Evolutionary conservation across 73 alveolate genomes (phyloP).

Genomic region (Paramecium bursaria): DNA sequence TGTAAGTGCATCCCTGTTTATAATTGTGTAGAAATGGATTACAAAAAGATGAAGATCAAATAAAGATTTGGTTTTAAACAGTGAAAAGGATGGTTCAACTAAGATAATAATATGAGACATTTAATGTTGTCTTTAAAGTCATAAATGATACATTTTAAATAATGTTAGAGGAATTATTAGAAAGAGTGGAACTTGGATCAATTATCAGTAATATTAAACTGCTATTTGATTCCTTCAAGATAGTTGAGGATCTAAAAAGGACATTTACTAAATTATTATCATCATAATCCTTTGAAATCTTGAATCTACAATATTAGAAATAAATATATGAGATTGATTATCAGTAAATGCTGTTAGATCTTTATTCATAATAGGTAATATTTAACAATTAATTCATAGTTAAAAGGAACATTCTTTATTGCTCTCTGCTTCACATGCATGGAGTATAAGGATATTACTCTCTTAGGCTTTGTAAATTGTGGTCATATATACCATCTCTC

Average conservation of each 20-base stretch:
- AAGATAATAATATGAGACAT: slow-evolving; percentile 14
- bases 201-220: slow-evolving; percentile 20
- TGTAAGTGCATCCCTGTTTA: background rate
- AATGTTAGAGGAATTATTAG: slow-evolving; percentile 36
- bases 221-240: slow-evolving; percentile 36
- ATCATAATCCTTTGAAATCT: slow-evolving; percentile 22
- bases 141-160: slow-evolving; percentile 1
- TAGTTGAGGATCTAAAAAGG: slow-evolving; percentile 38
- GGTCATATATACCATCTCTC: slow-evolving; percentile 21
- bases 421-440: slow-evolving; percentile 12
- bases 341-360: background rate
- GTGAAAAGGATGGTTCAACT: slow-evolving; percentile 45
- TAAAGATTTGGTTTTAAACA: slow-evolving; percentile 11
- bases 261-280: slow-evolving; percentile 37
- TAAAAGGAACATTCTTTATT: background rate
- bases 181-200: slow-evolving; percentile 1
- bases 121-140: background rate
- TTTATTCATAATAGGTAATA: too few relatives aligned
- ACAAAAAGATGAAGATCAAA: slow-evolving; percentile 32
- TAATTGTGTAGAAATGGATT: slow-evolving; percentile 6
- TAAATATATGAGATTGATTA: slow-evolving; percentile 4
- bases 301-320: slow-evolving; percentile 5
- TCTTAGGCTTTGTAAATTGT: slow-evolving; percentile 24
- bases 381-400: background rate
- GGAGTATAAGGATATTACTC: background rate